Percentiles rank a stretch among this genome's conserved stretches.
These are phyloP conservation scores for Agrocybe pediades DNA, from an alignment of 768 basidiomycete species.

Conservation along the genomic window DNA sequence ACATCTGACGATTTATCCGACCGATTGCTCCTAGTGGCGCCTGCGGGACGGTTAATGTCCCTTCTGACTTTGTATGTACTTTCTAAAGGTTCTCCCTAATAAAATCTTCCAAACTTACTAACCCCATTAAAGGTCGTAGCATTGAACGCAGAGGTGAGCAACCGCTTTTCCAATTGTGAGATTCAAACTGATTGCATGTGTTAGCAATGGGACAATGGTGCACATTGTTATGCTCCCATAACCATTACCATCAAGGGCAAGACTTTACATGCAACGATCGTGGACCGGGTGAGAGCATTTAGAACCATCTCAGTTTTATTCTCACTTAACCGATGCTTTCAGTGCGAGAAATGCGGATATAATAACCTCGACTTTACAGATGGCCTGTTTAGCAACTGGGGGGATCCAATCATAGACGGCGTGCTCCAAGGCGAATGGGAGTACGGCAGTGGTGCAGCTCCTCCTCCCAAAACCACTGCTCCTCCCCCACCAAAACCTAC, in stretches of 20 bases:
- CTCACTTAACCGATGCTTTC: neutral
- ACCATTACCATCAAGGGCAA: constrained; percentile 41
- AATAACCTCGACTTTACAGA: constrained; percentile 49
- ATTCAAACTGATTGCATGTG: too few relatives aligned
- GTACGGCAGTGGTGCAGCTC: constrained; percentile 25
- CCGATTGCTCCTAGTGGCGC: constrained; percentile 35
- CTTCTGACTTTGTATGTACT: constrained; percentile 32
- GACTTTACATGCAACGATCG: constrained; percentile 41
- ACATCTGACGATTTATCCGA: neutral
- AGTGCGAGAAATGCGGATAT: constrained; percentile 41
- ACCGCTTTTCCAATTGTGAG: too few relatives aligned
- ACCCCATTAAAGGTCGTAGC: constrained; percentile 43
- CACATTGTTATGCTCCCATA: constrained; percentile 46
- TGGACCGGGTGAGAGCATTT: constrained; percentile 37
- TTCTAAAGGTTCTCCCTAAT: too few relatives aligned
- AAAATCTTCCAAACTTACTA: too few relatives aligned
- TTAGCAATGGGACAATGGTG: constrained; percentile 41
- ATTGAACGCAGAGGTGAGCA: constrained; percentile 37
- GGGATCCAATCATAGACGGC: constrained; percentile 26
- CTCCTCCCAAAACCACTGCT: constrained; percentile 16
- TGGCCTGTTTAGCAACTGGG: constrained; percentile 47
- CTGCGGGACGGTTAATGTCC: constrained; percentile 33
- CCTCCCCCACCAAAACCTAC: constrained; percentile 18
- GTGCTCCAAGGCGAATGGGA: constrained; percentile 42
- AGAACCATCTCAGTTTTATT: neutral